phyloP scores from a whole-genome alignment of 768 basidiomycete species.

The Pilatotrama ljubarskyi region DNA sequence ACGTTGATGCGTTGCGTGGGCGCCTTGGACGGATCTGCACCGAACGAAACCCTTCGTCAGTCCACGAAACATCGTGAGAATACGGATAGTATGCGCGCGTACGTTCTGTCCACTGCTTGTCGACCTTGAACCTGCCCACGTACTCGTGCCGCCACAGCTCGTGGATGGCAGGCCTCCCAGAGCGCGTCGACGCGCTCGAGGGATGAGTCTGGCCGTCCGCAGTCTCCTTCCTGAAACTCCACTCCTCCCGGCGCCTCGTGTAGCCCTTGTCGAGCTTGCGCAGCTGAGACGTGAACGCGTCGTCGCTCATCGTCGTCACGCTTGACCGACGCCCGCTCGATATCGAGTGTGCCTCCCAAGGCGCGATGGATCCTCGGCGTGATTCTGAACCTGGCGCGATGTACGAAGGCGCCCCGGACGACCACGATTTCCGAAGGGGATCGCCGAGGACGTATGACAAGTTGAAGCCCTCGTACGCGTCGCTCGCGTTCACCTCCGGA shows the following conservation, averaged over 20 bases:
- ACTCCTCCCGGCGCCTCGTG: constrained; percentile 42
- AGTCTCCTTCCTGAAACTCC: constrained; percentile 61
- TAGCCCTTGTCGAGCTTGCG: constrained; percentile 45
- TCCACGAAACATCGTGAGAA: neutral
- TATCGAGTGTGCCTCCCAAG: constrained; percentile 20
- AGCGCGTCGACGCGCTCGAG: constrained; percentile 17
- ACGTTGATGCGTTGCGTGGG: constrained; percentile 70
- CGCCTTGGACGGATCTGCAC: constrained; percentile 50
- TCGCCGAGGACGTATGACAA: constrained; percentile 43
- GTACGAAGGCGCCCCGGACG: constrained; percentile 26
- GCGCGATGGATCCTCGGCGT: constrained; percentile 20
- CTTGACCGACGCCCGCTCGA: constrained; percentile 34
- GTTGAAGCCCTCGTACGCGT: constrained; percentile 45
- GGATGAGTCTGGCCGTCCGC: constrained; percentile 35
- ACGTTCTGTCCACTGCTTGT: constrained; percentile 38
- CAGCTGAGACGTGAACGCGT: constrained; percentile 41
- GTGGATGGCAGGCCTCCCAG: constrained; percentile 42
- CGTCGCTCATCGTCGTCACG: constrained; percentile 37
- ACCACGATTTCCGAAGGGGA: constrained; percentile 30
- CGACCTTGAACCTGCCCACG: constrained; percentile 66
- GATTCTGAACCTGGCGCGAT: constrained; percentile 19
- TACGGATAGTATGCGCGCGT: constrained; percentile 14
- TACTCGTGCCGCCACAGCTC: constrained; percentile 69
- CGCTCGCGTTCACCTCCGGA: neutral
- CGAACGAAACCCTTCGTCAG: neutral